phyloP scores from a whole-genome alignment of 1,284 basidiomycete species.

The Tausonia pullulans region DNA sequence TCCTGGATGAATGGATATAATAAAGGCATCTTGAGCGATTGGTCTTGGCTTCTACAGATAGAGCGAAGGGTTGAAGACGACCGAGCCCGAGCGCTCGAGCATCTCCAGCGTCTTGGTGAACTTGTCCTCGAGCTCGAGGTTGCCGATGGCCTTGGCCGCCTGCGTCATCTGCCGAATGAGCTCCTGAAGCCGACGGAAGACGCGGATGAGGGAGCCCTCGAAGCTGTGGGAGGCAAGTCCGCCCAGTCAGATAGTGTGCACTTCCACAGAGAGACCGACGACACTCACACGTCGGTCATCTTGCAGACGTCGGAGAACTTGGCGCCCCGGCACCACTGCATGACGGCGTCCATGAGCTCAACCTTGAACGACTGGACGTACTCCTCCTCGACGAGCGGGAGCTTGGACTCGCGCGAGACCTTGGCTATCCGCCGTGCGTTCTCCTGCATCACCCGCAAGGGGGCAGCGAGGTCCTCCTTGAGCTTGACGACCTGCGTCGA shows the following conservation, averaged over 20 bases:
- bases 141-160: constrained; percentile 93
- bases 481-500: constrained; percentile 78
- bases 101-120: constrained; percentile 78
- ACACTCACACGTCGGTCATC: constrained; percentile 37
- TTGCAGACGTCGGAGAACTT: constrained; percentile 94
- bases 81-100: constrained; percentile 82
- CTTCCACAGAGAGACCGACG: background rate
- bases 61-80: constrained; percentile 78
- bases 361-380: constrained; percentile 96
- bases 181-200: constrained; percentile 87
- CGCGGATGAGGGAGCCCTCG: constrained; percentile 87
- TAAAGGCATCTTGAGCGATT: too few relatives aligned
- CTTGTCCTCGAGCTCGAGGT: constrained; percentile 80
- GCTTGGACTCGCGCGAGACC: constrained; percentile 84
- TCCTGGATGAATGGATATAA: too few relatives aligned
- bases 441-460: constrained; percentile 89
- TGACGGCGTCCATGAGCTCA: constrained; percentile 93
- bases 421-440: constrained; percentile 88
- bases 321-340: constrained; percentile 96
- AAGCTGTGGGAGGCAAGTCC: constrained; percentile 52
- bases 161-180: constrained; percentile 88
- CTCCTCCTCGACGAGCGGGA: constrained; percentile 81
- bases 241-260: background rate
- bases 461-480: constrained; percentile 84
- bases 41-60: background rate